Evolutionary conservation across 345 rosid genomes (phyloP), one percentile per base, ranked within the genome.

Genomic region (Eutrema japonicum): DNA sequence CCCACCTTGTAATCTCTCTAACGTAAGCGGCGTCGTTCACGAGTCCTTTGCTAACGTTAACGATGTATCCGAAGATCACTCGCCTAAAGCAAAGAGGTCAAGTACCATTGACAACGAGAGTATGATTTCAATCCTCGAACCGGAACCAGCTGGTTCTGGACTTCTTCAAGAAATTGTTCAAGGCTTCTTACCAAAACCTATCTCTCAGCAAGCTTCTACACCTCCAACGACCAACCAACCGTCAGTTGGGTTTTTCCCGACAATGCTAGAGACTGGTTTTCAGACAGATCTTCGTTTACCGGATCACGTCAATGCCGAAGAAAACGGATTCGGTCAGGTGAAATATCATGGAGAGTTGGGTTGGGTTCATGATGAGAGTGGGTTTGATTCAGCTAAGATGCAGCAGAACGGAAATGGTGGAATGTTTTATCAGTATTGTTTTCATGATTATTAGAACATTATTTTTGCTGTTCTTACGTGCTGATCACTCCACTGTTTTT

Each of bases 131-230:
- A 54, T 76, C 40, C 85, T 88, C 43, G 85, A 82, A 0, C 83
- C 83, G 64, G 96, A 87, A 57, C 72, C 89, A 7, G 70, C 88
- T 52, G 86, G 83, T 66, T 92, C 97, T 14, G 99, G 99, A 2
- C 76, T 95, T 60, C 73, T 95, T 55, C 91, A 95, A 64, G 99
- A 95, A 61, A 83, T 95, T 54, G 85, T 95, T 63, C 92, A 82
- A 73, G 89, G 93, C 36, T 95, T 85, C 78, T 80, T 95, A 58
- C 75, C 75, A 38, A 70, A 70, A 70, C 75, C 75, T 63, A 63
- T 3, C 66, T 56, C 53, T 55, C 66, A 64, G 75, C 26, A 77
- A 62, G 42, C 12, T 43, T 32, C 40, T 4, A 40, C 37, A 29
- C 71, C 70, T 64, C 71, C 42, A 55, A 47, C 30, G 71, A 38